Evolutionary conservation across 2,329 filamentous ascomycete genomes (phyloP).

Genomic region (Cytospora mali): DNA sequence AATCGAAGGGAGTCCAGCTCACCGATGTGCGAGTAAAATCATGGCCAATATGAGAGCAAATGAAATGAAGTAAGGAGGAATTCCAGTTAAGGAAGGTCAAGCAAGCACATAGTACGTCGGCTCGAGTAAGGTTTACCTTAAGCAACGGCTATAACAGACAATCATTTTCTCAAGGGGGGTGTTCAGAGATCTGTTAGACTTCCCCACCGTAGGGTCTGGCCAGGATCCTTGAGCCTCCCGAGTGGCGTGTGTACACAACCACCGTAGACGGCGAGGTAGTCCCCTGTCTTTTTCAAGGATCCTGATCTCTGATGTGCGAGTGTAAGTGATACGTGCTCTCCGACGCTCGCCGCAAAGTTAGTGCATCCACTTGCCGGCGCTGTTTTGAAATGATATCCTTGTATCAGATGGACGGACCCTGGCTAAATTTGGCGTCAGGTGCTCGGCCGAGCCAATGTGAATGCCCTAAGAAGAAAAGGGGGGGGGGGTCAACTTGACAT

Average conservation of each 20-base stretch:
- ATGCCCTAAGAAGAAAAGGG: slow-evolving; percentile 39
- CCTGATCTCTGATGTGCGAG: slow-evolving; percentile 31
- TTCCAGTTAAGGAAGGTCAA: slow-evolving; percentile 38
- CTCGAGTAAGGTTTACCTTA: background rate
- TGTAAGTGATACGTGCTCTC: slow-evolving; percentile 28
- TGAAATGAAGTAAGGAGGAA: slow-evolving; percentile 35
- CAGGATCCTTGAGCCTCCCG: slow-evolving; percentile 33
- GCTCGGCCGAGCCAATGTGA: slow-evolving; percentile 44
- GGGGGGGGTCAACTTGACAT: slow-evolving; percentile 36
- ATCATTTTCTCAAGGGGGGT: slow-evolving; percentile 25
- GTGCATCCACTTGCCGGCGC: slow-evolving; percentile 31
- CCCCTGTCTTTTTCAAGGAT: slow-evolving; percentile 33
- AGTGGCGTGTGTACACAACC: slow-evolving; percentile 28
- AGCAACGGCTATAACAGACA: background rate
- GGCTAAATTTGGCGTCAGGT: slow-evolving; percentile 44
- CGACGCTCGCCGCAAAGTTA: slow-evolving; percentile 23
- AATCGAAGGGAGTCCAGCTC: slow-evolving; percentile 33
- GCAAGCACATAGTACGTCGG: slow-evolving; percentile 40
- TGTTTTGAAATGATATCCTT: slow-evolving; percentile 36
- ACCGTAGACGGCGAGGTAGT: slow-evolving; percentile 29
- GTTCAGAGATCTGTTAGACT: slow-evolving; percentile 35
- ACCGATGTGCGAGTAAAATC: slow-evolving; percentile 23
- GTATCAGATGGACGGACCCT: slow-evolving; percentile 42
- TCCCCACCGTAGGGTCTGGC: slow-evolving; percentile 39
- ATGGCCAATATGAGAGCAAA: slow-evolving; percentile 29